A percentile compares a stretch with the other conserved stretches of the same genome.
phyloP scores from a whole-genome alignment of 306 rosid species.

The Alnus rubra region DNA sequence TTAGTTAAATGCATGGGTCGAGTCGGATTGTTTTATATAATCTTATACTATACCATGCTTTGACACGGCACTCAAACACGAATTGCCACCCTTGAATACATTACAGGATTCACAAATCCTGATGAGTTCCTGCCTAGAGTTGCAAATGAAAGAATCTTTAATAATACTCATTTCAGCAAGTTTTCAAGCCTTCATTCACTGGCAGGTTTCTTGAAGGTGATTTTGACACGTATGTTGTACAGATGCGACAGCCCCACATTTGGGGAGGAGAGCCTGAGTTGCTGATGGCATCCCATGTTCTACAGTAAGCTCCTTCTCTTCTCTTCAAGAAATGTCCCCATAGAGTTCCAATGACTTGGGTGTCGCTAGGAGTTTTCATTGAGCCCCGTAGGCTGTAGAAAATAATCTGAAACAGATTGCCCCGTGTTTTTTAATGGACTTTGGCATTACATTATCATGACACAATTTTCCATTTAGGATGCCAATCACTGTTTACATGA shows the following conservation, averaged over 20 bases:
- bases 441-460: slow-evolving; percentile 1
- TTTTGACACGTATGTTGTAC: slow-evolving; percentile 62
- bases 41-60: no score
- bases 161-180: not conserved
- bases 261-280: slow-evolving; percentile 97
- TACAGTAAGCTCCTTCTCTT: slow-evolving; percentile 48
- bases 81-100: no score
- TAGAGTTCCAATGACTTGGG: no score
- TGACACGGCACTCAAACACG: no score
- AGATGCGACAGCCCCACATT: slow-evolving; percentile 65
- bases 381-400: not conserved
- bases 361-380: not conserved
- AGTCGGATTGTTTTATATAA: no score
- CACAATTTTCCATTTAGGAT: slow-evolving; percentile 51
- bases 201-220: slow-evolving; percentile 87
- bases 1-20: no score
- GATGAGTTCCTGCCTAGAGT: not conserved
- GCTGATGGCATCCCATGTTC: slow-evolving; percentile 80
- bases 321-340: not conserved
- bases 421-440: not conserved
- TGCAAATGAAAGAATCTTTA: not conserved
- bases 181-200: not conserved
- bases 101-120: not conserved
- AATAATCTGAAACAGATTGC: not conserved
- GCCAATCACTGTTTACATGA: slow-evolving; percentile 79